A percentile compares a stretch with the other conserved stretches of the same genome.
phyloP scores from a whole-genome alignment of 2,329 filamentous ascomycete genomes.

The Trichoderma sp. region DNA sequence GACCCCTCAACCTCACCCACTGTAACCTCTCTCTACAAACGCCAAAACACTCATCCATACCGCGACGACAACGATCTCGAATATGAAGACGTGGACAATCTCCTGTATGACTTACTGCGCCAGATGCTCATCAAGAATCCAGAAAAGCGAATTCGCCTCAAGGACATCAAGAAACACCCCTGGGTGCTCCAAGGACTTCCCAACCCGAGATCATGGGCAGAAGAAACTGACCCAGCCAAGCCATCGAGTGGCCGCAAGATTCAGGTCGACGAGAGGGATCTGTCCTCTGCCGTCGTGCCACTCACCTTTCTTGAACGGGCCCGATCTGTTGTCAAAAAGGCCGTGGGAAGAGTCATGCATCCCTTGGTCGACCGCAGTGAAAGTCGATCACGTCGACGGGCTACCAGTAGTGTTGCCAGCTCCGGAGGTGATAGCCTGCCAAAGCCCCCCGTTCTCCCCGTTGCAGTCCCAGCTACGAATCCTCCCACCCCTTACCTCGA shows the following conservation, averaged over 20 bases:
- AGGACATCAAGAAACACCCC: constrained; percentile 88
- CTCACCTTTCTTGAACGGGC: constrained; percentile 84
- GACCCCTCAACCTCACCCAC: constrained; percentile 58
- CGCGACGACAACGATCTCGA: constrained; percentile 74
- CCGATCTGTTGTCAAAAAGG: constrained; percentile 71
- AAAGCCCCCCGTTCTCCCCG: constrained; percentile 37
- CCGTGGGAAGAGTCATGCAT: constrained; percentile 62
- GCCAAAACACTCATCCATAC: constrained; percentile 63
- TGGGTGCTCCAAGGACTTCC: constrained; percentile 82
- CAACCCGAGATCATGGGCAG: constrained; percentile 79
- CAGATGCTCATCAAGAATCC: constrained; percentile 88
- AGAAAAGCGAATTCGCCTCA: constrained; percentile 79
- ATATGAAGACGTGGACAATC: constrained; percentile 82
- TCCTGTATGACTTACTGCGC: constrained; percentile 73
- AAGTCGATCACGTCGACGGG: constrained; percentile 52
- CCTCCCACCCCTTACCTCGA: constrained; percentile 52
- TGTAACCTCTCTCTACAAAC: constrained; percentile 54
- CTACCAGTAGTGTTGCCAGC: constrained; percentile 63
- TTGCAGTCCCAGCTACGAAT: background rate
- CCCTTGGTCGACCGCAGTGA: constrained; percentile 58
- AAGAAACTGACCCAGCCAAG: constrained; percentile 83
- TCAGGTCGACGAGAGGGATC: constrained; percentile 85
- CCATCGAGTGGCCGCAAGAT: constrained; percentile 80
- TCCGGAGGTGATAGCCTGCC: constrained; percentile 57
- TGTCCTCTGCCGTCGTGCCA: constrained; percentile 86